Percentiles rank a stretch among this genome's conserved stretches.
Evolutionary conservation across 805 yeast species (phyloP).

Genomic region (Candida chauliodis): DNA sequence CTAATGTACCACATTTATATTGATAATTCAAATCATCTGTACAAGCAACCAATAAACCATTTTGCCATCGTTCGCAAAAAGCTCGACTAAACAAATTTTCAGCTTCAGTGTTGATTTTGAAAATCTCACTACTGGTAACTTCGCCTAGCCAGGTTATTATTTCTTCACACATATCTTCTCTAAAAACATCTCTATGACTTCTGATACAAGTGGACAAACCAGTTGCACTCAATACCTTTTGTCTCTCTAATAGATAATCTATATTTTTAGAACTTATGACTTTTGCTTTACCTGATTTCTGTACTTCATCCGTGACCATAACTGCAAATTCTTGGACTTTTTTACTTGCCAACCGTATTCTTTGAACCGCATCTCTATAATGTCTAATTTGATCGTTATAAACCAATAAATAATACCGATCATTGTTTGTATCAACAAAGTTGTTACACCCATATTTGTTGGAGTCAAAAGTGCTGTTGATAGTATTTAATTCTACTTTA

Average conservation of each 20-base stretch:
- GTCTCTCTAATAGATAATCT: constrained; percentile 47
- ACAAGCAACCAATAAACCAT: constrained; percentile 33
- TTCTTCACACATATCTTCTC: constrained; percentile 79
- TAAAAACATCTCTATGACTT: constrained; percentile 62
- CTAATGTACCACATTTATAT: constrained; percentile 31
- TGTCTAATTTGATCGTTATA: constrained; percentile 83
- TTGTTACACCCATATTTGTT: constrained; percentile 37
- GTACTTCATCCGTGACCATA: constrained; percentile 67
- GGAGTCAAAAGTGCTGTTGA: constrained; percentile 32
- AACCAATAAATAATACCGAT: constrained; percentile 52
- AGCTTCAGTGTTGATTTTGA: constrained; percentile 44
- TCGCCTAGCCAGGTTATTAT: constrained; percentile 64
- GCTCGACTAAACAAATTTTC: constrained; percentile 54
- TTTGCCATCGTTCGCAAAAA: constrained; percentile 59
- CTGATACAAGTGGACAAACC: constrained; percentile 67
- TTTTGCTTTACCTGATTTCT: constrained; percentile 63
- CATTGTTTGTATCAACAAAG: constrained; percentile 34
- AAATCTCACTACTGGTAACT: constrained; percentile 51
- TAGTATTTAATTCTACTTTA: constrained; percentile 27
- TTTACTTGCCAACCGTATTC: constrained; percentile 61
- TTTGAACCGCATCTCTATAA: constrained; percentile 65
- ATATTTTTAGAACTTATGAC: constrained; percentile 58
- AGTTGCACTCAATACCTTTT: constrained; percentile 54
- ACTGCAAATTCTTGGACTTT: constrained; percentile 62
- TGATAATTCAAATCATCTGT: constrained; percentile 9